Base-by-base conservation (phyloP, 257 asterid genomes). In the Paulownia fortunei region DNA sequence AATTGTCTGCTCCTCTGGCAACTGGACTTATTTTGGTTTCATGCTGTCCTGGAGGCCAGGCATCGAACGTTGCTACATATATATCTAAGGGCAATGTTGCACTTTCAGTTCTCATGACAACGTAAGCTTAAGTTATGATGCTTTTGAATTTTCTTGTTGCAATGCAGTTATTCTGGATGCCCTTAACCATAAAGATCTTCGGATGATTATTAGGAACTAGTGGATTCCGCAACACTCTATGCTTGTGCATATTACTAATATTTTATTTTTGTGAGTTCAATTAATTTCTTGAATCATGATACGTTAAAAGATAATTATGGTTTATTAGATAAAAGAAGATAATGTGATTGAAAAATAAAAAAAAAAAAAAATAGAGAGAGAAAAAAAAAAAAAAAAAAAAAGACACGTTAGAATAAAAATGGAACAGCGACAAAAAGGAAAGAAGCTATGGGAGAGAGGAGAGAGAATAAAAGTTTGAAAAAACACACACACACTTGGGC, bases 31-130 rank as follows among this genome's bases (percentile, higher is more conserved):
- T 94, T 82, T 76, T 94, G 86, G 99, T 94, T 52, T 94, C 99
- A 21, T 94, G 99, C 88, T 94, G 99, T 84, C 99, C 99, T 73
- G 99, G 99, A 61, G 99, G 99, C 36, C 99, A 94, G 84, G 99
- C 99, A 51, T 94, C 99, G 24, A 94, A 94, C 80, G 99, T 94
- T 76, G 99, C 99, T 56, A 92, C 99, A 18, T 94, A 90, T 76
- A 94, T 94, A 80, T 92, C 99, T 8, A 94, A 90, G 83, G 99
- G 99, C 73, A 94, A 94, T 79, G 99, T 94, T 3, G 99, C 99
- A 79, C 98, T 94, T 55, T 94, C 99, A 44, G 99, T 94, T 90
- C 97, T 94, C 81, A 94, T 94, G 99, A 94, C 99, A 47, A 94
- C 99, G 98, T 94, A 90, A 88, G 94, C 79, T 70, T 68, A 23